Evolutionary conservation across 2,329 filamentous ascomycete genomes (phyloP), one percentile per base, ranked within the genome.

Genomic region (Pestalotiopsis sp.): DNA sequence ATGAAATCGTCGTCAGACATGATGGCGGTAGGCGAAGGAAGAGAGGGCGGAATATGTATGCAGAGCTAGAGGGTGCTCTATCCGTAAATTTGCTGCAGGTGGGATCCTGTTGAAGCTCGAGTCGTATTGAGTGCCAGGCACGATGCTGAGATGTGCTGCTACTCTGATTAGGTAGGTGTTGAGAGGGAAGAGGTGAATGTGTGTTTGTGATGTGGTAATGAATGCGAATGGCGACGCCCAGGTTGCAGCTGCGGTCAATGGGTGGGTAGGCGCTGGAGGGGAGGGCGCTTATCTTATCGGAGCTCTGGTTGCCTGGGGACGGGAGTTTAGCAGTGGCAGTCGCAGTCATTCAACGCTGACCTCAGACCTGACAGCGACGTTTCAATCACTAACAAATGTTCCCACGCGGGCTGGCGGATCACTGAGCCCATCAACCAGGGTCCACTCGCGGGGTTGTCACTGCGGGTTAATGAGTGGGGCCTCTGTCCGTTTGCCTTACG

Each of bases 1-100:
- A 97, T 97, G 80, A 97, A 97, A 83, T 97, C 93, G 83, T 94
- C 93, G 82, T 95, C 93, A 52, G 92, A 94, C 92, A 94, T 94
- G 72, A 72, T 86, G 81, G 68, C 65, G 62, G 66, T 70, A 31
- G 56, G 41, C 13, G 17, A 25, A 56, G 17, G 41, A 52, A 52
- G 45, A 17, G 13, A 52, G 14, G 31, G 38, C 38, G 36, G 41
- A 52, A 52, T 52, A 52, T n/a, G 45, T n/a, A 23, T 23, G 45
- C 45, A 11, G 45, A 52, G 45, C 31, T 36, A 36, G 31, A 36
- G 31, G 31, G 31, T 36, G 31, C 7, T 36, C 31, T n/a, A n/a
- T n/a, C 11, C 45, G 17, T n/a, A 20, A 4, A n/a, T 52, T 52
- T 20, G 45, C 11, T 7, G 3, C 11, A 9, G 45, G 9, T n/a